Evolutionary conservation across 129 eudicot genomes (phyloP).

Genomic region (Artemisia tridentata): DNA sequence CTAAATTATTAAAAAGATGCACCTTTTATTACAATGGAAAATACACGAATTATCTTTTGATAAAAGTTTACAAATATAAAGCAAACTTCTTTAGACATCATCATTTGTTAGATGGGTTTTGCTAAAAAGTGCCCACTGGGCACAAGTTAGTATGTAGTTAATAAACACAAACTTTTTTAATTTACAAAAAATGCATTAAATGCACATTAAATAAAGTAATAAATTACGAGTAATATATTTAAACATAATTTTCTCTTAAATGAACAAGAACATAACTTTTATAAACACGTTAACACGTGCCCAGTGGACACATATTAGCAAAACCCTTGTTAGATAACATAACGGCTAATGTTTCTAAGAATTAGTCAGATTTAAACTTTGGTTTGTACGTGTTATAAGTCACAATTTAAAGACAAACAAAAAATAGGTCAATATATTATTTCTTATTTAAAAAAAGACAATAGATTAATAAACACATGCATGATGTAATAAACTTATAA

Average conservation of each 20-base stretch:
- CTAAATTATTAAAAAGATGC: background rate
- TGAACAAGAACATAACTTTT: too few relatives aligned
- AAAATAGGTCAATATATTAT: background rate
- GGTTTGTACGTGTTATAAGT: too few relatives aligned
- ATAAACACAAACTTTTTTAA: too few relatives aligned
- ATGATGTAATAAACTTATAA: background rate
- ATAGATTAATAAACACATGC: constrained; percentile 16
- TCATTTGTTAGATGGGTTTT: background rate
- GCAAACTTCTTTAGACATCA: background rate
- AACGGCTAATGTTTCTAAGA: background rate
- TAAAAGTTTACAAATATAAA: background rate
- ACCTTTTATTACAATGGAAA: background rate
- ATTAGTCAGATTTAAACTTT: background rate
- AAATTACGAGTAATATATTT: too few relatives aligned
- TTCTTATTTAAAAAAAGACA: background rate
- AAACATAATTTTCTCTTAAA: too few relatives aligned
- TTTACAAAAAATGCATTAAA: too few relatives aligned
- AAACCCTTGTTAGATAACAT: background rate
- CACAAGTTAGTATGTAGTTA: too few relatives aligned
- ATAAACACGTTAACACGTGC: too few relatives aligned
- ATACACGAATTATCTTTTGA: background rate
- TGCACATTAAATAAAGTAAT: too few relatives aligned
- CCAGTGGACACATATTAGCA: too few relatives aligned
- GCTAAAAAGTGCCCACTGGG: too few relatives aligned
- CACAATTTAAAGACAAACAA: background rate